These are phyloP conservation scores for Albugo laibachii DNA, from an alignment of 352 stramenopile species.

Conservation along the genomic window DNA sequence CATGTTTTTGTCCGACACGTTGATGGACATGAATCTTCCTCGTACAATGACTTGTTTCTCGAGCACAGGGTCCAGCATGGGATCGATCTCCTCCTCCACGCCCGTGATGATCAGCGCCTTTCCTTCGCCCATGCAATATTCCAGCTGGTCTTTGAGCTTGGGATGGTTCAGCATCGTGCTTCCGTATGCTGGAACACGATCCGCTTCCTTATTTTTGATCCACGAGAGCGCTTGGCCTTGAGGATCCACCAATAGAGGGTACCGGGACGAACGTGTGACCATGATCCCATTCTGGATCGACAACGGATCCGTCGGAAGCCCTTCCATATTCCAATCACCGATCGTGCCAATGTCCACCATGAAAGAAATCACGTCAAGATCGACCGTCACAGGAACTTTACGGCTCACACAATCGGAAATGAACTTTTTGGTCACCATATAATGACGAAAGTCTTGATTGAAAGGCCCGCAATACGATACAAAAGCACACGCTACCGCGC, in stretches of 20 bases:
- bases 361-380: constrained; percentile 94
- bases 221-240: constrained; percentile 94
- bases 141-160: constrained; percentile 96
- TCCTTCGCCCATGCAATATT: constrained; percentile 95
- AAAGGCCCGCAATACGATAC: constrained; percentile 97
- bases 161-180: constrained; percentile 90
- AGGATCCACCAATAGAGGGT: constrained; percentile 93
- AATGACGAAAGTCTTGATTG: constrained; percentile 94
- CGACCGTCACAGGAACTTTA: constrained; percentile 85
- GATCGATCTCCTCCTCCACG: constrained; percentile 97
- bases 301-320: constrained; percentile 90
- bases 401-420: constrained; percentile 82
- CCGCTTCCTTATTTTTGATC: constrained; percentile 91
- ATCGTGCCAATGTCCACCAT: constrained; percentile 95
- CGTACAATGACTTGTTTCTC: constrained; percentile 95
- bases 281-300: constrained; percentile 98
- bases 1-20: constrained; percentile 98
- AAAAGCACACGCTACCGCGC: constrained; percentile 92
- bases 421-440: constrained; percentile 95
- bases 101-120: constrained; percentile 86
- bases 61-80: constrained; percentile 95
- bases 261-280: constrained; percentile 90
- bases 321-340: constrained; percentile 97
- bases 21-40: constrained; percentile 93
- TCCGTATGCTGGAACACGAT: constrained; percentile 89